phyloP scores from a whole-genome alignment of 495 filamentous ascomycete species.

The Penicillium pulvis region DNA sequence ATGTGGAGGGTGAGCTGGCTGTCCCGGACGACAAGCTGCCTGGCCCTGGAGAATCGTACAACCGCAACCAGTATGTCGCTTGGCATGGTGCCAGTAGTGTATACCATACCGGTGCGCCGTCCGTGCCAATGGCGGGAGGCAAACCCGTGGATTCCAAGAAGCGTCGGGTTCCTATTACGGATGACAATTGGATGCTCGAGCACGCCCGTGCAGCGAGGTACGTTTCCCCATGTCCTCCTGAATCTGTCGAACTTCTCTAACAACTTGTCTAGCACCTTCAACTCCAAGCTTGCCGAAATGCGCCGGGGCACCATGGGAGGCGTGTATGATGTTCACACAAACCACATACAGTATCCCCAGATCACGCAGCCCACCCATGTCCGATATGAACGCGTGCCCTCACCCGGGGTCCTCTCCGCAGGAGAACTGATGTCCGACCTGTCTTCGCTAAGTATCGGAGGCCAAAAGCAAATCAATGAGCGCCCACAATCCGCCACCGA shows the following conservation, averaged over 20 bases:
- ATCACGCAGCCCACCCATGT: conserved; percentile 90
- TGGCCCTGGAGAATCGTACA: conserved; percentile 72
- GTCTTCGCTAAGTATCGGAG: conserved; percentile 38
- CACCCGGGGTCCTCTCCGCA: conserved; percentile 31
- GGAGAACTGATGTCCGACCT: conserved; percentile 36
- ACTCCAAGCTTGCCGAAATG: conserved; percentile 62
- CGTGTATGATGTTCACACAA: conserved; percentile 92
- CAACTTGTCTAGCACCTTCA: conserved; percentile 68
- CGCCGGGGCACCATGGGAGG: conserved; percentile 64
- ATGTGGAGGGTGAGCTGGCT: conserved; percentile 86
- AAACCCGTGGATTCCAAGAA: conserved; percentile 76
- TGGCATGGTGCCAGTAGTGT: conserved; percentile 97
- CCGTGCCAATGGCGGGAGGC: conserved; percentile 72
- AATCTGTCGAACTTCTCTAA: conserved; percentile 24
- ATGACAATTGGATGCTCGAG: conserved; percentile 96
- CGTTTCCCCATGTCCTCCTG: conserved; percentile 25
- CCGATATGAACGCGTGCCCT: conserved; percentile 68
- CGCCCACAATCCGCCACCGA: conserved; percentile 6
- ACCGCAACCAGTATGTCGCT: conserved; percentile 94
- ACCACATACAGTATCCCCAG: conserved; percentile 80
- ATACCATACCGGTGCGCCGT: conserved; percentile 81
- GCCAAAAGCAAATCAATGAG: neutral
- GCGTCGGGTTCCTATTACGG: conserved; percentile 83
- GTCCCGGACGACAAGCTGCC: conserved; percentile 82
- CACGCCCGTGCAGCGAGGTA: conserved; percentile 89